Evolutionary conservation across 176 grass and related monocot species (phyloP), one percentile per base, ranked within the genome.

Genomic region (Zea luxurians): DNA sequence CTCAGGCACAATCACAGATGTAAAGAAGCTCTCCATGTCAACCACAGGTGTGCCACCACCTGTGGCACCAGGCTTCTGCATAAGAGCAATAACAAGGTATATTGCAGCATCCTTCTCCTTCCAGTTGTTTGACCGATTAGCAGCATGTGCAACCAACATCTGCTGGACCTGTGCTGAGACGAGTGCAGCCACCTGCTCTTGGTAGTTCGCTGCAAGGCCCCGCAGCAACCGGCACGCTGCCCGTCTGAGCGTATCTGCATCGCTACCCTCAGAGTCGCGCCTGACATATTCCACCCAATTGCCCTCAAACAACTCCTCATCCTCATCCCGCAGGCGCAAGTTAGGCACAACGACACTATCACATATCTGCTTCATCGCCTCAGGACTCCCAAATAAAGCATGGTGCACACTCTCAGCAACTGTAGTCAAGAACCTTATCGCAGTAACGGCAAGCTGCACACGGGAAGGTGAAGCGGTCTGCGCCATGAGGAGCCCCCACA

Each of bases 51-150:
- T 73, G 18, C 83, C 86, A 4, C 91, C 87, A 37, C 73, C 81
- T 13, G 82, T 82, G 4, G 86, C 85, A 57, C 95, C 91, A 18
- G 95, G 87, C 70, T 90, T 94, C 60, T 93, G 95, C 81, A 90
- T 86, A 72, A 98, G 83, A 11, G 91, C 71, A 2, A 98, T 93
- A 65, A 94, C 95, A 83, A 98, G 89, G 79, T 94, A 98, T 40
- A 98, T 94, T 18, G 91, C 91, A 66, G 91, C 90, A 52, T 98
- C 95, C 84, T 98, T 98, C 70, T 94, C 95, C 84, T 94, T 98
- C 95, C 95, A 98, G 71, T 94, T 94, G 77, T 89, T 81, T 0
- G 48, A 45, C 2, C 87, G 87, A 58, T 94, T 87, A 77, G 80
- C 82, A 36, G 75, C 86, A 70, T 86, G 92, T 45, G 88, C 80